Conservation (phyloP, 768 basidiomycete genomes). For the Termitomyces sp. region DNA sequence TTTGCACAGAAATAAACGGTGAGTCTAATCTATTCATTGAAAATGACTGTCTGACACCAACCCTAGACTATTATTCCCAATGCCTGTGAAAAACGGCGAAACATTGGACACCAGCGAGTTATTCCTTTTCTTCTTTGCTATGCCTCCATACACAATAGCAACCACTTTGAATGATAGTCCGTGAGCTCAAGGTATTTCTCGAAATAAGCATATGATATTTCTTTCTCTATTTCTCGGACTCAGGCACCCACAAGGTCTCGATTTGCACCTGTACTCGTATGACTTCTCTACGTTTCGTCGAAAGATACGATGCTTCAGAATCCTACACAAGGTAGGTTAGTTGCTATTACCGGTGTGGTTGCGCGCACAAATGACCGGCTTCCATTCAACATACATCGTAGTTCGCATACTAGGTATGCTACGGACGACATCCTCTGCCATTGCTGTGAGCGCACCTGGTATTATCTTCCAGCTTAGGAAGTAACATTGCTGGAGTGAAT, state of each 20-base stretch:
- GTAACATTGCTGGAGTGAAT: no score
- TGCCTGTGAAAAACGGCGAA: slow-evolving; percentile 19
- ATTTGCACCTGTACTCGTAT: not conserved
- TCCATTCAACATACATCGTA: no score
- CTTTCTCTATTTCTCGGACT: no score
- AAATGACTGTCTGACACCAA: not conserved
- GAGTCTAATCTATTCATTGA: slow-evolving; percentile 1
- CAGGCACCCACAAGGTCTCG: not conserved
- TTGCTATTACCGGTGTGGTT: no score
- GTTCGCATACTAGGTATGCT: no score
- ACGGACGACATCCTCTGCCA: no score
- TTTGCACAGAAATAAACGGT: slow-evolving; percentile 29
- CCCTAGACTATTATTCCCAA: slow-evolving; percentile 30
- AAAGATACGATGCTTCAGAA: not conserved
- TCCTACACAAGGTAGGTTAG: no score
- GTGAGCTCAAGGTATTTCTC: not conserved
- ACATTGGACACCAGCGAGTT: not conserved
- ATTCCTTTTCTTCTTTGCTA: not conserved
- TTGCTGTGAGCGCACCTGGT: no score
- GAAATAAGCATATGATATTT: not conserved
- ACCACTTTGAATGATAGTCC: not conserved
- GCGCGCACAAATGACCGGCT: no score
- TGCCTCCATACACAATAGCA: not conserved
- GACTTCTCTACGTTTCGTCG: not conserved
- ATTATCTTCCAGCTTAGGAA: no score